Base-by-base conservation (phyloP, 768 basidiomycete species). In the Lentinula aciculospora region DNA sequence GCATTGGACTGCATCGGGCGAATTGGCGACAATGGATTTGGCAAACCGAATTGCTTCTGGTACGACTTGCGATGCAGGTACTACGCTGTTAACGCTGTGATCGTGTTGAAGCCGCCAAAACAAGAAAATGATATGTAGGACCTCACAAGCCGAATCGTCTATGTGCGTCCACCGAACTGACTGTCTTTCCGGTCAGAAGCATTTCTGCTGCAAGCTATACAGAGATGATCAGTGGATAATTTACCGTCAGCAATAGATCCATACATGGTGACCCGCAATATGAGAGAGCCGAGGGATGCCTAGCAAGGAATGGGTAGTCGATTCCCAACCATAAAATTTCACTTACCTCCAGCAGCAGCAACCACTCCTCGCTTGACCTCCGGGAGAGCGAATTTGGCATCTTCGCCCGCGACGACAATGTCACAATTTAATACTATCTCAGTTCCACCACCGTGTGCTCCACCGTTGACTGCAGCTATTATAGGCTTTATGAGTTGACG, bases 401-500 rank as follows among this genome's bases (percentile, higher is more conserved):
- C 80, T 50, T 83, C 75, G 59, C 76, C 79, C 1, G 90, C 85
- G 19, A 92, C 68, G 53, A 92, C 88, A 27, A 92, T 65, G 64
- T 92, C 91, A 60, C 88, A 91, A 62, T 92, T 93, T 4, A 92
- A 63, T 1, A 89, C 61, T 50, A 88, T 77, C 65, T 88, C 86
- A 61, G 81, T 73, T 6, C 84, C 87, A 1, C 87, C 87, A 32
- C 85, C 85, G 47, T 81, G 82, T 0, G 85, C 82, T 29, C 84
- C 79, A n/a, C 90, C 90, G 58, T 84, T 81, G 1, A 91, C 89
- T 3, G 91, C 90, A 12, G 90, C 91, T 47, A 92, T 86, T 53
- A 91, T 81, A 5, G 89, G 89, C 65, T 92, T 92, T 60, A 81
- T 81, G 34, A 68, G 68, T 39, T 75, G 77, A 3, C 91, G 79